phyloP scores from a whole-genome alignment of 2,329 filamentous ascomycete genomes.

The Fusarium verticillioides region DNA sequence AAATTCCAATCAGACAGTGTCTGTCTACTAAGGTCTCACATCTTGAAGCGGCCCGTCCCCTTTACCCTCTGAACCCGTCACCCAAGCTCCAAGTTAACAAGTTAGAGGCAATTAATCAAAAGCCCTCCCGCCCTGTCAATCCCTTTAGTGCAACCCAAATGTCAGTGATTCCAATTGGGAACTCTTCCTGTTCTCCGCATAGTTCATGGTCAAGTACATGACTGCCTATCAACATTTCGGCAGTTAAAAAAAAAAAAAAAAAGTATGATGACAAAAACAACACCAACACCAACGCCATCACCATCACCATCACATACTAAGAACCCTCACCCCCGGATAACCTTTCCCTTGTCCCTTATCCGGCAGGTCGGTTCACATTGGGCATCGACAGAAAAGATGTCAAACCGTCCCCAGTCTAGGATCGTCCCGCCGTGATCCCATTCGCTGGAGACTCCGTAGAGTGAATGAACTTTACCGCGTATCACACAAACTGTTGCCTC shows the following conservation, averaged over 20 bases:
- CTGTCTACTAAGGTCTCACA: neutral
- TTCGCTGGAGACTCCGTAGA: constrained; percentile 15
- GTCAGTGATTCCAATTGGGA: neutral
- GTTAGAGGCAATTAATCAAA: neutral
- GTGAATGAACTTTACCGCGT: neutral
- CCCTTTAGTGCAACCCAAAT: neutral
- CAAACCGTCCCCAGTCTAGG: constrained; percentile 5
- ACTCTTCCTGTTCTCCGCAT: neutral
- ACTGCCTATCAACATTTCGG: constrained; percentile 26
- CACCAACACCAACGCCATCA: neutral
- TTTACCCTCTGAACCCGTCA: neutral
- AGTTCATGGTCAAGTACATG: constrained; percentile 9
- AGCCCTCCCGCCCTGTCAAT: neutral
- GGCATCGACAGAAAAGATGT: constrained; percentile 23
- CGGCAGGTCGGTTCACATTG: constrained; percentile 34
- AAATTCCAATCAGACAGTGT: neutral
- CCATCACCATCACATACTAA: neutral
- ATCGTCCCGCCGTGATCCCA: constrained; percentile 25
- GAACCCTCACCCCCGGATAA: constrained; percentile 5
- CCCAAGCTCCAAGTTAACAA: neutral
- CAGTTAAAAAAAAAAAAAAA: constrained; percentile 19
- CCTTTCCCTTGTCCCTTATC: constrained; percentile 19
- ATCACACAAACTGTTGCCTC: constrained; percentile 1
- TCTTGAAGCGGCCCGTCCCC: constrained; percentile 28
- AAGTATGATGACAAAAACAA: neutral